A percentile compares a stretch with the other conserved stretches of the same genome.
These are phyloP conservation scores for Alloteropsis semialata DNA, from an alignment of 176 grass and related monocot genomes.

Conservation along the genomic window DNA sequence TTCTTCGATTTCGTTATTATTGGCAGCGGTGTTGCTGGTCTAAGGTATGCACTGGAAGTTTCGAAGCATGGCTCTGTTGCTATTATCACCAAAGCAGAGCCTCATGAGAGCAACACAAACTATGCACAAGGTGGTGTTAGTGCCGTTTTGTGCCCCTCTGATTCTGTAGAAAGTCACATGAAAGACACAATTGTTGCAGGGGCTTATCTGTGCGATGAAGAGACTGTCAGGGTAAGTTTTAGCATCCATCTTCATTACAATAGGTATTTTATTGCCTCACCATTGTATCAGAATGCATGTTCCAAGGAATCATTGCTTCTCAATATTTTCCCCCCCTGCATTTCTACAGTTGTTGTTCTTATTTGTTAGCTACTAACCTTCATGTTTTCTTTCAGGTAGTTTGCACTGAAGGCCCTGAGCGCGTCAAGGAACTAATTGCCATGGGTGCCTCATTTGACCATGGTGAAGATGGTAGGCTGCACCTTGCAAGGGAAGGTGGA, in stretches of 20 bases:
- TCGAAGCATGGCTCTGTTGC: conserved; percentile 83
- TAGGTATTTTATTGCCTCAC: background rate
- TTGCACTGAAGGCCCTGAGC: conserved; percentile 96
- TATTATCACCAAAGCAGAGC: conserved; percentile 92
- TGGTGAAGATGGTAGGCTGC: conserved; percentile 85
- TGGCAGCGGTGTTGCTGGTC: conserved; percentile 89
- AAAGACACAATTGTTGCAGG: conserved; percentile 96
- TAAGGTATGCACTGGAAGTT: conserved; percentile 96
- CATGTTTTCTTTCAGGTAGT: conserved; percentile 52
- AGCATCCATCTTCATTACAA: background rate
- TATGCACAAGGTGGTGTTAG: conserved; percentile 98
- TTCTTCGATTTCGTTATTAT: conserved; percentile 89
- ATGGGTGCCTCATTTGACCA: conserved; percentile 98
- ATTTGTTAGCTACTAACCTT: background rate
- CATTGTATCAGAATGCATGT: background rate
- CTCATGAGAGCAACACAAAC: conserved; percentile 95
- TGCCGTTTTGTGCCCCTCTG: conserved; percentile 87
- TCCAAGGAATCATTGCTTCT: background rate
- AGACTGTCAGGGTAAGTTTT: conserved; percentile 78
- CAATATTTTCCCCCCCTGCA: background rate
- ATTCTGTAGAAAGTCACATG: conserved; percentile 97
- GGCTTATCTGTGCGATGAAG: conserved; percentile 93
- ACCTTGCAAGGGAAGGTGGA: conserved; percentile 93
- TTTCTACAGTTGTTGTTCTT: background rate
- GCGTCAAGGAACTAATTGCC: conserved; percentile 87